Evolutionary conservation across 2,329 filamentous ascomycete genomes (phyloP).

Genomic region (Colletotrichum chrysophilum): DNA sequence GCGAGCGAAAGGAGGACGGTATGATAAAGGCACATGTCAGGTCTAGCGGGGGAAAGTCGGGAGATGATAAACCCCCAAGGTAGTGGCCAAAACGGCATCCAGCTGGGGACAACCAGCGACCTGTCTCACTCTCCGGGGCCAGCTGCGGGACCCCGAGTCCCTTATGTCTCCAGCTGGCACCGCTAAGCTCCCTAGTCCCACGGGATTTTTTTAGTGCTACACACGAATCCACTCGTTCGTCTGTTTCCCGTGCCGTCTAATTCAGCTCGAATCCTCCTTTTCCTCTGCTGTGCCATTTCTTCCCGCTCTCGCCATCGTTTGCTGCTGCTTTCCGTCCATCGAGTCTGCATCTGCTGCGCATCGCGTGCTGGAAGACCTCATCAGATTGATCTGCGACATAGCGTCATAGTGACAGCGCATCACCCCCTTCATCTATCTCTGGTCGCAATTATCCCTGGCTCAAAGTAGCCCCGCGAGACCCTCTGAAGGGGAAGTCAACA

Average conservation of each 20-base stretch:
- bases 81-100: neutral
- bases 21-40: neutral
- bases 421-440: conserved; percentile 14
- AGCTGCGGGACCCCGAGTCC: neutral
- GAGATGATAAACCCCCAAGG: neutral
- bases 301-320: neutral
- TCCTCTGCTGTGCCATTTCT: neutral
- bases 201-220: conserved; percentile 6
- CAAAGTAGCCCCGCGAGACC: conserved; percentile 16
- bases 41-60: neutral
- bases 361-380: neutral
- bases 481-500: conserved; percentile 6
- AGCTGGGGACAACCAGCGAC: neutral
- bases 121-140: neutral
- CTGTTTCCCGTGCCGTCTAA: neutral
- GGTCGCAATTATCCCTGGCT: conserved; percentile 12
- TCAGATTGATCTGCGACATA: neutral
- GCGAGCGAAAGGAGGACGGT: neutral
- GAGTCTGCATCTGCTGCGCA: neutral
- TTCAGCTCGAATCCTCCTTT: neutral
- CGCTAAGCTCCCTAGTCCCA: neutral
- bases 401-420: conserved; percentile 20
- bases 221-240: conserved; percentile 10
- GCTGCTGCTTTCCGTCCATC: neutral
- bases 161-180: conserved; percentile 6